Percentiles rank a stretch among this genome's conserved stretches.
Evolutionary conservation across 306 rosid species (phyloP).

Genomic region (Pachyrhizus erosus): DNA sequence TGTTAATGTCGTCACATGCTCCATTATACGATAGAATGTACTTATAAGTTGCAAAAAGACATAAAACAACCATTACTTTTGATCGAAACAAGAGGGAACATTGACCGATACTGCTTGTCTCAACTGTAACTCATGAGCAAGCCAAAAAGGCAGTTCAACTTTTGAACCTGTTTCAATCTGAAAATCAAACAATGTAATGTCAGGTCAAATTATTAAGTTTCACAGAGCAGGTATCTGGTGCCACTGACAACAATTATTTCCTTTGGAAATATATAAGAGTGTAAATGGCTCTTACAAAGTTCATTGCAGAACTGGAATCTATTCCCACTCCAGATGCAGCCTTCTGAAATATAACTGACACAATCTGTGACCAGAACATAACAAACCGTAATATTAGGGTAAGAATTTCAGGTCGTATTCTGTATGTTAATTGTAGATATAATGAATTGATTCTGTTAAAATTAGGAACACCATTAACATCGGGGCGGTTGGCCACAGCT

Average conservation of each 20-base stretch:
- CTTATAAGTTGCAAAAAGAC: constrained; percentile 16
- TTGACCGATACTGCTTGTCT: constrained; percentile 75
- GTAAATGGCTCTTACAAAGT: constrained; percentile 61
- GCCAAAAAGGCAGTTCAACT: constrained; percentile 96
- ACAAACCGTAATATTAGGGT: constrained; percentile 22
- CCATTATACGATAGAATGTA: not conserved
- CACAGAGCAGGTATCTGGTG: constrained; percentile 18
- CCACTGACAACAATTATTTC: constrained; percentile 29
- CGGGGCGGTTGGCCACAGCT: not conserved
- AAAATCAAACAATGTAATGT: constrained; percentile 46
- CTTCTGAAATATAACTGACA: constrained; percentile 76
- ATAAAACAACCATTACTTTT: constrained; percentile 59
- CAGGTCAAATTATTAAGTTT: constrained; percentile 40
- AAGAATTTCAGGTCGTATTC: constrained; percentile 23
- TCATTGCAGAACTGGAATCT: constrained; percentile 83
- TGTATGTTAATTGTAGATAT: constrained; percentile 5
- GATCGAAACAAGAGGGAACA: constrained; percentile 81
- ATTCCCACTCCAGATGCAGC: constrained; percentile 85
- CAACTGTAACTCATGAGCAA: constrained; percentile 77
- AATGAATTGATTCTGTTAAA: constrained; percentile 14
- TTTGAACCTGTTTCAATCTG: constrained; percentile 93
- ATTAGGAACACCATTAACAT: constrained; percentile 23
- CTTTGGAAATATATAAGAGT: constrained; percentile 13
- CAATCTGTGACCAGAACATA: constrained; percentile 56
- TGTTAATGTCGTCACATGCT: constrained; percentile 20